These are phyloP conservation scores for Fusarium avenaceum DNA, from an alignment of 2,329 filamentous ascomycete species.

Conservation along the genomic window DNA sequence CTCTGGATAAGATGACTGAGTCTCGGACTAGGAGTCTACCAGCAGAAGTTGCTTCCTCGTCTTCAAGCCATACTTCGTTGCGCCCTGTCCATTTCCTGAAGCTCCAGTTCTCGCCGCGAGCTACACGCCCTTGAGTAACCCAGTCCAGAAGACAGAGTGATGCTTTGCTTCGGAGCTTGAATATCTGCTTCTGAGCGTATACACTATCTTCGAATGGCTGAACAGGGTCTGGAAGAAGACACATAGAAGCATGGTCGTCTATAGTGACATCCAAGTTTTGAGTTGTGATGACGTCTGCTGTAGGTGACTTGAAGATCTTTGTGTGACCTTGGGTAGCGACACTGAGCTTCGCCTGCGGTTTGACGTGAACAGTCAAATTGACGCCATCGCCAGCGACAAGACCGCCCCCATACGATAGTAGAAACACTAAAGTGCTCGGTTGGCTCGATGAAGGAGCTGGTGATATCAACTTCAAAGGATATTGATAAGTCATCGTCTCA, in stretches of 20 bases:
- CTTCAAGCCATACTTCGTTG: slow-evolving; percentile 83
- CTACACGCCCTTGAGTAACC: slow-evolving; percentile 89
- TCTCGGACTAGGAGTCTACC: slow-evolving; percentile 84
- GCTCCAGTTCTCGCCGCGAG: slow-evolving; percentile 90
- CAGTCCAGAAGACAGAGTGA: slow-evolving; percentile 90
- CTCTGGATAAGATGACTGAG: slow-evolving; percentile 79
- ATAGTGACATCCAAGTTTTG: slow-evolving; percentile 69
- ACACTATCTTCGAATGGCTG: slow-evolving; percentile 89
- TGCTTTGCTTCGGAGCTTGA: slow-evolving; percentile 69
- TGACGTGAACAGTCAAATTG: slow-evolving; percentile 77
- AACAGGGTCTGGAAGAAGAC: slow-evolving; percentile 88
- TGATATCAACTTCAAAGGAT: slow-evolving; percentile 93
- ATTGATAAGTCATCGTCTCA: slow-evolving; percentile 85
- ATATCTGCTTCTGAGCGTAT: slow-evolving; percentile 87
- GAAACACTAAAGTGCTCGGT: slow-evolving; percentile 82
- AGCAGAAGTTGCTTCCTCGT: slow-evolving; percentile 52
- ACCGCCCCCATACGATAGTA: slow-evolving; percentile 94
- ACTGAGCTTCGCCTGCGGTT: slow-evolving; percentile 73
- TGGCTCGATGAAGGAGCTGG: slow-evolving; percentile 75
- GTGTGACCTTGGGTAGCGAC: slow-evolving; percentile 84
- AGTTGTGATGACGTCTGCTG: slow-evolving; percentile 66
- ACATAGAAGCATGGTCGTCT: slow-evolving; percentile 66
- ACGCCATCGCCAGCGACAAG: slow-evolving; percentile 90
- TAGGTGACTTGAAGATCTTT: slow-evolving; percentile 89
- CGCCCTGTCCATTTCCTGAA: slow-evolving; percentile 82